phyloP scores from a whole-genome alignment of 257 asterid species.

The Gentiana straminea region DNA sequence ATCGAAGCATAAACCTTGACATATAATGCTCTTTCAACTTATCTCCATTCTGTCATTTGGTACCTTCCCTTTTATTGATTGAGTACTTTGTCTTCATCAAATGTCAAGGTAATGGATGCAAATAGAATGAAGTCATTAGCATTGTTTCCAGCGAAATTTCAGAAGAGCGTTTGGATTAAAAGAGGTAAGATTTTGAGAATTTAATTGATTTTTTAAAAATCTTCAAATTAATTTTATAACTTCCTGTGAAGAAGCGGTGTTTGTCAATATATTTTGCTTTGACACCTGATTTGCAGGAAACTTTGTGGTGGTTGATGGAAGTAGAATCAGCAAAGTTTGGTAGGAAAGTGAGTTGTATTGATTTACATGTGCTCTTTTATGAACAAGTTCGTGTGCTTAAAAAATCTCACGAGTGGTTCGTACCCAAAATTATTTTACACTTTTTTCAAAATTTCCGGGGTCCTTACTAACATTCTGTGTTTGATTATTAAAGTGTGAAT shows the following conservation, averaged over 20 bases:
- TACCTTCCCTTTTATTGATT: too few species aligned
- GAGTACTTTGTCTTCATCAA: background rate
- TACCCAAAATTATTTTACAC: background rate
- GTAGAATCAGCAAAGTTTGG: constrained; percentile 74
- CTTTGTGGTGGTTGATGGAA: constrained; percentile 77
- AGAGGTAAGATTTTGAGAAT: constrained; percentile 31
- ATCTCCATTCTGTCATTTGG: too few species aligned
- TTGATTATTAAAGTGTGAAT: too few species aligned
- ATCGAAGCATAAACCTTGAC: background rate
- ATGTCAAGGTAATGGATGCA: constrained; percentile 59
- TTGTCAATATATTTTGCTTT: background rate
- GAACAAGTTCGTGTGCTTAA: constrained; percentile 59
- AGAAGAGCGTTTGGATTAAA: constrained; percentile 90
- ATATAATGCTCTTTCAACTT: background rate
- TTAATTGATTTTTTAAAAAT: too few species aligned
- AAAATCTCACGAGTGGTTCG: constrained; percentile 66
- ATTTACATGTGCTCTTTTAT: constrained; percentile 57
- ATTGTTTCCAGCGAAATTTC: constrained; percentile 84
- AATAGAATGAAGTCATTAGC: constrained; percentile 56
- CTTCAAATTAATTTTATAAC: too few species aligned
- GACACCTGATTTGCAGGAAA: constrained; percentile 31
- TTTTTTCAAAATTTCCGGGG: too few species aligned
- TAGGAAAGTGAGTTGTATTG: constrained; percentile 70
- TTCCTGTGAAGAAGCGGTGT: background rate
- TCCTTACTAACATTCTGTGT: too few species aligned